These are phyloP conservation scores for Rhizomucor pusillus DNA, from an alignment of 371 early-diverging fungal genomes.

Conservation along the genomic window DNA sequence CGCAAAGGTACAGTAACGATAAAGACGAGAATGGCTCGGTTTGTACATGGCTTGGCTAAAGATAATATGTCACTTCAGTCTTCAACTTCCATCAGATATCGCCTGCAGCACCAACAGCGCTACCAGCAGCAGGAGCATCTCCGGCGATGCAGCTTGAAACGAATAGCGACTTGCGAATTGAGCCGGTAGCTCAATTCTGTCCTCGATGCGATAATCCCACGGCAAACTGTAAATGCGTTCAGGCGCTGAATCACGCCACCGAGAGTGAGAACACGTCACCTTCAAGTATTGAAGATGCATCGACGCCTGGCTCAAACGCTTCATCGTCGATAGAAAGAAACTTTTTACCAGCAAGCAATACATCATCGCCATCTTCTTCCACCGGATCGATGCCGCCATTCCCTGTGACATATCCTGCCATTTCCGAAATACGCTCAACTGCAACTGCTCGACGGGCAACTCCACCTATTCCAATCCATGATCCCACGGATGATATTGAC, in stretches of 20 bases:
- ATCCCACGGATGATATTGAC: conserved; percentile 47
- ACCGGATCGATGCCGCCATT: background rate
- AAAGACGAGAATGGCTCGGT: background rate
- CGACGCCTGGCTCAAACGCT: background rate
- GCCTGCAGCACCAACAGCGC: conserved; percentile 3
- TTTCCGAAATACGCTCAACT: background rate
- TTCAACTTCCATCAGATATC: background rate
- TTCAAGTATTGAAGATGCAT: too few relatives aligned
- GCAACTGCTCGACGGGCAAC: conserved; percentile 7
- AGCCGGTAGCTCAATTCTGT: too few relatives aligned
- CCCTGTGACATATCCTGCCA: background rate
- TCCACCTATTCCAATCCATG: conserved; percentile 41
- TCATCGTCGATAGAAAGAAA: background rate
- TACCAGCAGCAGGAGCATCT: conserved; percentile 2
- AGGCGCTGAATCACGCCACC: too few relatives aligned
- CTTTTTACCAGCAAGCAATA: background rate
- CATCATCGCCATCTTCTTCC: background rate
- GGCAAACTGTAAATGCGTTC: too few relatives aligned
- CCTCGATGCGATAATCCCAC: too few relatives aligned
- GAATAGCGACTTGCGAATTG: too few relatives aligned
- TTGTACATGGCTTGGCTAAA: background rate
- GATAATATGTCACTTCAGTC: background rate
- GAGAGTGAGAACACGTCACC: too few relatives aligned
- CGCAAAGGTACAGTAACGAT: background rate
- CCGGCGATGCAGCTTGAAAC: too few relatives aligned